Percentiles rank a stretch among this genome's conserved stretches.
Evolutionary conservation across 2,329 filamentous ascomycete species (phyloP).

Genomic region (Fusarium sp.): DNA sequence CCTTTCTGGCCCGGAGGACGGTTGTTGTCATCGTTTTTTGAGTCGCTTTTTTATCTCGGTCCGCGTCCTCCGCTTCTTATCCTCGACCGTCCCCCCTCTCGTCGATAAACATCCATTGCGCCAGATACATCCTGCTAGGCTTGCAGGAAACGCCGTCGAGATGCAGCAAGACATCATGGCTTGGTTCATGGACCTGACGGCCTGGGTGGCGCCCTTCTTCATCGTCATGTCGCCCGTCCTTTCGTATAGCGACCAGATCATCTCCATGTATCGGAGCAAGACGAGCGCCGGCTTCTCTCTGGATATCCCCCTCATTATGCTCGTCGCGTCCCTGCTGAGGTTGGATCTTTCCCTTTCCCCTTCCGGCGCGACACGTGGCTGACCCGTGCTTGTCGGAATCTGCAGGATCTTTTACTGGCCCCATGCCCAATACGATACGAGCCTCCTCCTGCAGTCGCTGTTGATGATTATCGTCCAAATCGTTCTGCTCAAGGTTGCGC

Average conservation of each 20-base stretch:
- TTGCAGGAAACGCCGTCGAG: slow-evolving; percentile 1
- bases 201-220: slow-evolving; percentile 70
- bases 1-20: slow-evolving; percentile 7
- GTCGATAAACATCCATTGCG: background rate
- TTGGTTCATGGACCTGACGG: slow-evolving; percentile 51
- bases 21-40: slow-evolving; percentile 10
- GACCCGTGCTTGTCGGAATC: slow-evolving; percentile 28
- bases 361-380: slow-evolving; percentile 14
- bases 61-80: slow-evolving; percentile 10
- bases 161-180: slow-evolving; percentile 29
- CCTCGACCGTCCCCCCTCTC: background rate
- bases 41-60: background rate
- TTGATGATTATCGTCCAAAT: slow-evolving; percentile 74
- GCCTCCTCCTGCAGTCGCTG: slow-evolving; percentile 71
- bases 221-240: slow-evolving; percentile 71
- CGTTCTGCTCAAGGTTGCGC: slow-evolving; percentile 72
- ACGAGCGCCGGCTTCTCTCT: slow-evolving; percentile 76
- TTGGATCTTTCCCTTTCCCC: slow-evolving; percentile 45
- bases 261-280: slow-evolving; percentile 71
- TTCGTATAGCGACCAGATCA: slow-evolving; percentile 73
- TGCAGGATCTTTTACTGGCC: slow-evolving; percentile 76
- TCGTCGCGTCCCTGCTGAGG: slow-evolving; percentile 74
- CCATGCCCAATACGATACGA: slow-evolving; percentile 71
- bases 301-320: slow-evolving; percentile 78
- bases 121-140: background rate